A percentile compares a stretch with the other conserved stretches of the same genome.
These are phyloP conservation scores for Venturia aucupariae DNA, from an alignment of 2,329 filamentous ascomycete genomes.

Conservation along the genomic window DNA sequence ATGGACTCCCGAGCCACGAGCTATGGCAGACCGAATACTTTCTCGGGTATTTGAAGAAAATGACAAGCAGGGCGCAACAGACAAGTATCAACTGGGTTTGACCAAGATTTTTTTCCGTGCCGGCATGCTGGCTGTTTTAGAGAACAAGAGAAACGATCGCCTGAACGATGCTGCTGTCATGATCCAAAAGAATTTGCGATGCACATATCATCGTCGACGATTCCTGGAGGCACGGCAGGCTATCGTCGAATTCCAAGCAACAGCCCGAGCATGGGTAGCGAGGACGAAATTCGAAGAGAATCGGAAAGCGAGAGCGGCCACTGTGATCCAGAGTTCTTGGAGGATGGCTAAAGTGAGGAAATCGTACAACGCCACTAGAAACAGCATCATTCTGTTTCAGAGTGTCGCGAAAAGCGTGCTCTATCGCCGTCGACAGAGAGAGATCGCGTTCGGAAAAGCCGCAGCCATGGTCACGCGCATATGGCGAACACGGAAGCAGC, in stretches of 20 bases:
- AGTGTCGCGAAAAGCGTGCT: slow-evolving; percentile 87
- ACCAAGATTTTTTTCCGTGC: slow-evolving; percentile 99
- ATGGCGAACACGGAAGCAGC: slow-evolving; percentile 72
- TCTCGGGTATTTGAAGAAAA: slow-evolving; percentile 73
- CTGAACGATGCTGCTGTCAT: slow-evolving; percentile 91
- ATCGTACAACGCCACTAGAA: slow-evolving; percentile 66
- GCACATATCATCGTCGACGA: slow-evolving; percentile 87
- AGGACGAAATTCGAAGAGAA: slow-evolving; percentile 70
- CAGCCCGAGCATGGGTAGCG: slow-evolving; percentile 67
- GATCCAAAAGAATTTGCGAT: slow-evolving; percentile 96
- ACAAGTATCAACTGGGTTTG: slow-evolving; percentile 95
- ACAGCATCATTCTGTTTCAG: slow-evolving; percentile 80
- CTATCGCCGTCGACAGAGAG: slow-evolving; percentile 82
- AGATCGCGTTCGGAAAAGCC: slow-evolving; percentile 87
- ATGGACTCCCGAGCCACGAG: slow-evolving; percentile 88
- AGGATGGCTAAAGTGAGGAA: slow-evolving; percentile 84
- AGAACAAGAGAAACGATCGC: slow-evolving; percentile 82
- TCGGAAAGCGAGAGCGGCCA: slow-evolving; percentile 76
- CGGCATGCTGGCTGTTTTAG: slow-evolving; percentile 95
- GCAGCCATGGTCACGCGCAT: slow-evolving; percentile 81
- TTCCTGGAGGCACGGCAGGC: slow-evolving; percentile 81
- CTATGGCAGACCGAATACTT: slow-evolving; percentile 90
- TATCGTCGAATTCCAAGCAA: slow-evolving; percentile 71
- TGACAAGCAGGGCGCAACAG: slow-evolving; percentile 56
- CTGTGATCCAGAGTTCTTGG: slow-evolving; percentile 92